Base-by-base conservation (phyloP, 108 stramenopile genomes). In the Discostella stelligeroides region DNA sequence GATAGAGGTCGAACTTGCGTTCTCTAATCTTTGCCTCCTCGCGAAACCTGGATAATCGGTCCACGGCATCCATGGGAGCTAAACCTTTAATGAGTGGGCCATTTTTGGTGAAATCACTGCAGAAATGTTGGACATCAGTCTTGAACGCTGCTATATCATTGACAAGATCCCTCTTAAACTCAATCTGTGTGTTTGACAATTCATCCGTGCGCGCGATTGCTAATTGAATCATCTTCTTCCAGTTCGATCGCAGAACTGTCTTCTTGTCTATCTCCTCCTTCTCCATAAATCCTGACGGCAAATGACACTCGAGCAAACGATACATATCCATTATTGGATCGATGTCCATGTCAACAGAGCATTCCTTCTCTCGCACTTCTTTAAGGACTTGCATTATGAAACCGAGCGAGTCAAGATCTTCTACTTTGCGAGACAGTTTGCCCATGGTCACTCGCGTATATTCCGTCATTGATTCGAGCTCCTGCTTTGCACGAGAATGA, bases 251-350 rank as follows among this genome's bases (percentile, higher is more conserved):
- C 0, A 96, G 80, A 37, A 95, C 88, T 28, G 92, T 94, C 82
- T 92, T 94, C 79, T 94, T 88, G 63, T 95, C 94, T 57, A 92
- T 91, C 75, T 96, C 96, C 42, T 95, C 91, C 59, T 95, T 91
- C 53, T 88, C 91, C 91, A 96, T 95, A 72, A 92, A 95, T 20
- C 86, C 87, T 14, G 88, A 57, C 34, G 92, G 83, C n/a, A 95
- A 73, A 75, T 94, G 86, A 48, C 79, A 63, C 74, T 95, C 96
- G 34, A 96, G 89, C 94, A 96, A 90, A 50, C 60, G 82, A 80
- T 96, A 96, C 94, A 96, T 92, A 39, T 91, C 88, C 86, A 94
- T 85, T 42, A 96, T 87, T 41, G 96, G 94, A 28, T 81, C 66
- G 20, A 95, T 94, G 65, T 87, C 85, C 80, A 86, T 87, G 25